Evolutionary conservation across 2,329 filamentous ascomycete species (phyloP), one percentile per base, ranked within the genome.

Genomic region (Coniochaeta sp.): DNA sequence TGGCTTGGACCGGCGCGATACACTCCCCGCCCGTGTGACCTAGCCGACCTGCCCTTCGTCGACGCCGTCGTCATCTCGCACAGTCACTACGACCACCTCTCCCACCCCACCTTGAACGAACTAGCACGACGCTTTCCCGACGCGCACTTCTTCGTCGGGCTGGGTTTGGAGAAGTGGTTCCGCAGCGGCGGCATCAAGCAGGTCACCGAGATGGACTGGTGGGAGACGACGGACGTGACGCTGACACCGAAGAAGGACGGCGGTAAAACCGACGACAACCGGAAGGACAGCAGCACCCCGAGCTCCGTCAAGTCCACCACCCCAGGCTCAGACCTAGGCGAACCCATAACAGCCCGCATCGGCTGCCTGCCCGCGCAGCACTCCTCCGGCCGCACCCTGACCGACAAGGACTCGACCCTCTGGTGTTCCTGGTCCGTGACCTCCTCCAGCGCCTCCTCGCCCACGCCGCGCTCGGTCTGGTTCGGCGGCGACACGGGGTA

Each of bases 401-500:
- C 85, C 55, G 90, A 96, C 69, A 82, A 81, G 56, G 79, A 82
- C 55, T 78, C 77, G 38, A 95, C 91, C 0, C 79, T 97, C 5
- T 97, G 92, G 92, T 83, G 85, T 42, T 91, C 87, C 10, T 97
- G 91, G 91, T 85, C 81, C 50, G 78, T 97, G 16, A 74, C 78
- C 27, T 89, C 86, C 0, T 86, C 83, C 20, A 82, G 79, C 16
- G 9, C 45, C 6, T 30, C 45, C 8, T 10, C 6, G 1, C 45
- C 45, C 2, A n/a, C 28, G 3, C 26, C 45, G 6, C 86, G 85
- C 61, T 90, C 85, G n/a, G 81, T 96, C 35, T 96, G 85, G 75
- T 96, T 96, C 65, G 90, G 73, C 56, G 89, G 89, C 55, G 92
- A 97, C 70, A 96, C 92, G 1, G 92, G 91, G 38, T 97, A 97